Conservation (phyloP, 1,139 yeast genomes). For the Pneumocystis carinii region DNA sequence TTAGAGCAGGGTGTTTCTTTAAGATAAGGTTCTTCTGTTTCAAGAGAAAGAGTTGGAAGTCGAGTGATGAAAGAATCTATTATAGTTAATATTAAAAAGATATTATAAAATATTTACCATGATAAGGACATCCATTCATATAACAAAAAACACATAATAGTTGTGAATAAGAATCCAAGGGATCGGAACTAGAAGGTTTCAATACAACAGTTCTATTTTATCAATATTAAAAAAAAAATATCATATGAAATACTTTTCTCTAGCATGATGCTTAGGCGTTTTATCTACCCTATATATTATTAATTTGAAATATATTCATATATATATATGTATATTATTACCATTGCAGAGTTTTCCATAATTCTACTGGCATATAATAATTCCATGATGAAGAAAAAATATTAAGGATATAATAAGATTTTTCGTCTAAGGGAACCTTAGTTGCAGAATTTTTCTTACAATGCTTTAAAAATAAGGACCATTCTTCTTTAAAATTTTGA, state of each 20-base stretch:
- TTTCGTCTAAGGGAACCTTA: background rate
- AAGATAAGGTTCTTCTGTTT: slow-evolving; percentile 5
- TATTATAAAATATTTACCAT: slow-evolving; percentile 5
- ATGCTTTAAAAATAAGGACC: background rate
- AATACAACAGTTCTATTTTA: background rate
- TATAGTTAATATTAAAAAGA: background rate
- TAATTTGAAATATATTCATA: background rate
- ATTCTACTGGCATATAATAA: background rate
- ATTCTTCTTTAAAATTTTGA: background rate
- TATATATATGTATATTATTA: background rate
- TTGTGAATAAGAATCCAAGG: slow-evolving; percentile 13
- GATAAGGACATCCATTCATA: slow-evolving; percentile 15
- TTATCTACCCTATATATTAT: background rate
- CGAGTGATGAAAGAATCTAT: slow-evolving; percentile 7
- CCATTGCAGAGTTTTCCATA: background rate
- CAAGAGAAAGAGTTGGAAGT: slow-evolving; percentile 6
- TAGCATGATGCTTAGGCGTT: background rate
- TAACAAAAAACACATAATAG: slow-evolving; percentile 13
- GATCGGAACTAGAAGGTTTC: slow-evolving; percentile 1
- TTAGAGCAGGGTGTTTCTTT: slow-evolving; percentile 11
- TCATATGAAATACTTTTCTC: background rate
- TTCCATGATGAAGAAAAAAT: background rate
- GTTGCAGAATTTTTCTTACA: background rate
- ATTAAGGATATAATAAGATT: background rate
- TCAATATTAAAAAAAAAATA: background rate